A percentile compares a stretch with the other conserved stretches of the same genome.
These are phyloP conservation scores for Tritrichomonas musculus DNA, from an alignment of 208 protist genomes.

Conservation along the genomic window DNA sequence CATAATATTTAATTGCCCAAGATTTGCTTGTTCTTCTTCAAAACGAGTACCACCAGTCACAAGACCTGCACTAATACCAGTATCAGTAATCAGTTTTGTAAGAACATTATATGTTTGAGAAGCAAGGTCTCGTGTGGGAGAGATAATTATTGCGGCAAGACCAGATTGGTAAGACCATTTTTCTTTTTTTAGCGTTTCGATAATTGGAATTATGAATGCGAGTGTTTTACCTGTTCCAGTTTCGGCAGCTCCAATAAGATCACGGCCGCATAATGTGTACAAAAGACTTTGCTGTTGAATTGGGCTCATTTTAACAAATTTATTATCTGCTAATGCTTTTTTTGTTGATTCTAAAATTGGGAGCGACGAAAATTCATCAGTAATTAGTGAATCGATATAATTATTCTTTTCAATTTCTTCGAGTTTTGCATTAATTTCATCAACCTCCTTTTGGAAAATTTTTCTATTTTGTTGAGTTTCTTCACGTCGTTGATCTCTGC, in stretches of 20 bases:
- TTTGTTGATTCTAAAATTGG: conserved; percentile 23
- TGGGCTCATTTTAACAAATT: conserved; percentile 81
- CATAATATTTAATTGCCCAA: conserved; percentile 86
- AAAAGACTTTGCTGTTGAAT: conserved; percentile 84
- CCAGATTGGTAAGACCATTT: conserved; percentile 77
- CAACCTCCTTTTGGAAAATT: neutral
- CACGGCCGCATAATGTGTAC: conserved; percentile 77
- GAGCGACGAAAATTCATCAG: conserved; percentile 5
- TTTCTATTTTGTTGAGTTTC: neutral
- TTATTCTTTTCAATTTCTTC: neutral
- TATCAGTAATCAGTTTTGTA: conserved; percentile 53
- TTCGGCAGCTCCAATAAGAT: conserved; percentile 92
- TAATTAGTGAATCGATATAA: neutral
- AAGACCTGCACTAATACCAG: conserved; percentile 48
- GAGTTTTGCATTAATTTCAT: neutral
- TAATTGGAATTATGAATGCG: conserved; percentile 84
- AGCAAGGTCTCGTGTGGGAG: conserved; percentile 93
- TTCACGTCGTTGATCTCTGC: neutral
- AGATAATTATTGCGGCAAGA: conserved; percentile 90
- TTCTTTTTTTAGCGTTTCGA: conserved; percentile 77
- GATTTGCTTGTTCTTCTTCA: conserved; percentile 74
- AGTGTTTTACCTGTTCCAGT: conserved; percentile 96
- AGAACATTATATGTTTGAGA: conserved; percentile 97
- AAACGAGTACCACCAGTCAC: conserved; percentile 90
- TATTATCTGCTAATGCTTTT: conserved; percentile 48